Conservation (phyloP, 441 rosid genomes). For the Bruguiera hainesii region DNA sequence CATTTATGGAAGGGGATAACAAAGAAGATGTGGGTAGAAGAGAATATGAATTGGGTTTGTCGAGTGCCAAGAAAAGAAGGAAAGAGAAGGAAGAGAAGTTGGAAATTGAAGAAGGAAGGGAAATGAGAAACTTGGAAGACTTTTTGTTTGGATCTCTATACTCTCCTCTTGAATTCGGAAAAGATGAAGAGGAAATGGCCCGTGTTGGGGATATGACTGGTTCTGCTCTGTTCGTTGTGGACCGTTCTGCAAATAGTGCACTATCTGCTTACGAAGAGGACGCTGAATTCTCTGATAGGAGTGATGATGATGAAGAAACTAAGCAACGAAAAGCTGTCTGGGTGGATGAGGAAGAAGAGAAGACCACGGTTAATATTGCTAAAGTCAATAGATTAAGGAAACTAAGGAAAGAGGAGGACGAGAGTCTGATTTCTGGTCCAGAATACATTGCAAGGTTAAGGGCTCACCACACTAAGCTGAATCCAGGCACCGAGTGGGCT, state of each 20-base stretch:
- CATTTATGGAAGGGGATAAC: constrained; percentile 22
- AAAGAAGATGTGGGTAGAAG: constrained; percentile 26
- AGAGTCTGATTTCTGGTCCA: constrained; percentile 60
- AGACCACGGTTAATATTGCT: constrained; percentile 46
- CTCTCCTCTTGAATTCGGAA: constrained; percentile 69
- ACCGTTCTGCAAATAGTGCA: constrained; percentile 39
- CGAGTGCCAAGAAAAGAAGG: constrained; percentile 48
- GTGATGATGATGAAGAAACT: constrained; percentile 36
- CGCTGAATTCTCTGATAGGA: constrained; percentile 31
- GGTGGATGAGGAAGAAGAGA: constrained; percentile 88
- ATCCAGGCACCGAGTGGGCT: constrained; percentile 94
- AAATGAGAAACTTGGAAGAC: constrained; percentile 72
- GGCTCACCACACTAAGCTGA: constrained; percentile 80
- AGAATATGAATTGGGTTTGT: constrained; percentile 26
- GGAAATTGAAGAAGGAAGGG: constrained; percentile 47
- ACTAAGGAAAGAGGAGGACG: constrained; percentile 75
- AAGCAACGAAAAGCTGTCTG: constrained; percentile 57
- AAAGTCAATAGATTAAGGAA: constrained; percentile 75
- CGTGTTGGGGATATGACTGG: constrained; percentile 25
- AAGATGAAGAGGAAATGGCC: constrained; percentile 28
- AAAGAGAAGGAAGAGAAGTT: constrained; percentile 40
- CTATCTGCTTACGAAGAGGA: constrained; percentile 34
- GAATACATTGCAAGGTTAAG: constrained; percentile 75
- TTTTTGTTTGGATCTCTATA: constrained; percentile 72
- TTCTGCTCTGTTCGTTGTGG: constrained; percentile 54